Base-by-base conservation (phyloP, 1,284 basidiomycete genomes). In the Volvariella volvacea region DNA sequence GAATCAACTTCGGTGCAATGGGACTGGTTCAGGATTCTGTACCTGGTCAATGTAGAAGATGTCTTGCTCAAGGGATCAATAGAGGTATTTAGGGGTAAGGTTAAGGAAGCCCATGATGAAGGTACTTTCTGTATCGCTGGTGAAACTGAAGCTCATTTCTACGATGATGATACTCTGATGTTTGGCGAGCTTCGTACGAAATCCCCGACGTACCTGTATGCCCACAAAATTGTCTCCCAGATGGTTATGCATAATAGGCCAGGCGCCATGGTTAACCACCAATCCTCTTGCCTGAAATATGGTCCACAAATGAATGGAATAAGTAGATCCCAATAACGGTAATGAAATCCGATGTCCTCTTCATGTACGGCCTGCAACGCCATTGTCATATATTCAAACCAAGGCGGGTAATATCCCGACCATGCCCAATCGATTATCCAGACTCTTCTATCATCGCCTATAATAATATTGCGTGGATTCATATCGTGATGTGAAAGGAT, bases 371-470 rank as follows among this genome's bases (percentile, higher is more conserved):
- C 30, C 30, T 31, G 30, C 9, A 9, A 9, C 9, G n/a, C 9
- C 30, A 31, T 31, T 31, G 30, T n/a, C 9, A 31, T n/a, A 28
- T 42, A 56, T 43, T 64, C 62, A 37, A 62, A 61, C 53, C 57
- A 63, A 9, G 33, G 41, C 1, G 62, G 62, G 43, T 61, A 65
- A 30, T 55, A 51, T 7, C 63, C 62, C 1, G 61, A 42, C 21
- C 22, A 52, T 1, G 42, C 58, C 52, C 56, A 64, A 46, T 62
- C 59, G 14, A 65, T 47, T 9, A 65, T 37, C 57, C 59, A 65
- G 2, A 63, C 37, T 8, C 37, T 40, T 4, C 55, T 54, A 28
- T 62, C 56, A 1, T 50, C 41, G 2, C 51, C 56, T 21, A 63
- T 31, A n/a, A 58, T 45, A 34, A 64, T 43, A 42, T 63, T 57